These are phyloP conservation scores for Penicillium sp. DNA, from an alignment of 2,329 filamentous ascomycete species.

Conservation along the genomic window DNA sequence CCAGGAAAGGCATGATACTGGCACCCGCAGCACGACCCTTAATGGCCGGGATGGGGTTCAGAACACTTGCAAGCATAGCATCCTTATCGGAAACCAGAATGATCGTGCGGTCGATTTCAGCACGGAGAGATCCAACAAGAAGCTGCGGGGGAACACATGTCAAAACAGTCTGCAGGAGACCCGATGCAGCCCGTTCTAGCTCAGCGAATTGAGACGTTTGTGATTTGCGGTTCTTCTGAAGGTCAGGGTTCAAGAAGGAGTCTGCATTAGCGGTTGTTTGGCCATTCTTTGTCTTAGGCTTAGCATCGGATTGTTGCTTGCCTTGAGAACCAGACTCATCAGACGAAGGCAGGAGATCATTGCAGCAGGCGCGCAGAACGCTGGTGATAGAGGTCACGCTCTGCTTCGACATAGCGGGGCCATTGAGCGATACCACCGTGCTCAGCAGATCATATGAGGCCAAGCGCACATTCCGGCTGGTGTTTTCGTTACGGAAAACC, in stretches of 20 bases:
- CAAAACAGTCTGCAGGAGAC: constrained; percentile 64
- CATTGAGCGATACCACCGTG: constrained; percentile 61
- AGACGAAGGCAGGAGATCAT: constrained; percentile 64
- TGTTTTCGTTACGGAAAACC: constrained; percentile 61
- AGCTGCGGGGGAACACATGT: constrained; percentile 64
- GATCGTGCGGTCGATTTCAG: constrained; percentile 77
- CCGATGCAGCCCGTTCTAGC: constrained; percentile 58
- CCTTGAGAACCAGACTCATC: constrained; percentile 35
- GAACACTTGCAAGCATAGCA: constrained; percentile 76
- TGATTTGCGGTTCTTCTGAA: constrained; percentile 28
- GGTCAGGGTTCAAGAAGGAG: constrained; percentile 61
- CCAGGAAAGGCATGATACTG: constrained; percentile 78
- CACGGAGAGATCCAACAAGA: constrained; percentile 69
- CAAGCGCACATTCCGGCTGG: constrained; percentile 56
- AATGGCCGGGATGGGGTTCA: constrained; percentile 71
- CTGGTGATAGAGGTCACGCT: constrained; percentile 63
- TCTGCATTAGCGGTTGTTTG: constrained; percentile 61
- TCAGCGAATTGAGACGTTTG: constrained; percentile 30
- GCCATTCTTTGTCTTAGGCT: constrained; percentile 39
- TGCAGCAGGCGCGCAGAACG: constrained; percentile 68
- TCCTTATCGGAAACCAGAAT: constrained; percentile 68
- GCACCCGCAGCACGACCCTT: constrained; percentile 63
- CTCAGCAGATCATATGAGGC: constrained; percentile 61
- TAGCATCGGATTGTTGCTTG: constrained; percentile 41
- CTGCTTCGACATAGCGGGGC: constrained; percentile 66